Evolutionary conservation across 2,329 filamentous ascomycete species (phyloP).

Genomic region (Beauveria asiatica): DNA sequence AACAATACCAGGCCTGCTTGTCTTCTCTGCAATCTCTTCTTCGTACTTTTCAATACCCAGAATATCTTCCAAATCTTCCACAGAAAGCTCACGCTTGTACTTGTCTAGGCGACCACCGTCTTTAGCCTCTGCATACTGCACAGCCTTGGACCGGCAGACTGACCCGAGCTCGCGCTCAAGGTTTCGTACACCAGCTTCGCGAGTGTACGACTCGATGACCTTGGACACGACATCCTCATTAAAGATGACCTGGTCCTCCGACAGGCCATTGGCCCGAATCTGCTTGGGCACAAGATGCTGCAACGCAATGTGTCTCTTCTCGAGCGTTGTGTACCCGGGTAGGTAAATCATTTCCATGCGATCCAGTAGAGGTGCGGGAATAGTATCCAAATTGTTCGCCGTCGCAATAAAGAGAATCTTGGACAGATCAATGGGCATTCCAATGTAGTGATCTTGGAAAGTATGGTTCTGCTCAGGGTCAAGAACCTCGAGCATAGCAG

Average conservation of each 20-base stretch:
- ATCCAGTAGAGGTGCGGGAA: constrained; percentile 86
- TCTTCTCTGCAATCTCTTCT: constrained; percentile 88
- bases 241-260: constrained; percentile 64
- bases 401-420: constrained; percentile 97
- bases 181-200: constrained; percentile 91
- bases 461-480: constrained; percentile 95
- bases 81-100: constrained; percentile 65
- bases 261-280: constrained; percentile 79
- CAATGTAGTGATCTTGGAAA: constrained; percentile 94
- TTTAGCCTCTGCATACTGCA: constrained; percentile 85
- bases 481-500: constrained; percentile 94
- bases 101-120: constrained; percentile 59
- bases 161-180: constrained; percentile 92
- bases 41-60: constrained; percentile 90
- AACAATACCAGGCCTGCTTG: constrained; percentile 78
- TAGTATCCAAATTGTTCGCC: constrained; percentile 89
- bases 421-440: constrained; percentile 89
- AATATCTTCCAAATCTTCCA: constrained; percentile 81
- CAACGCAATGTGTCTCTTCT: constrained; percentile 91
- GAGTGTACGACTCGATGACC: constrained; percentile 93
- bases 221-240: constrained; percentile 82
- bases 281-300: constrained; percentile 96
- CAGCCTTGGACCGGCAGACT: constrained; percentile 89
- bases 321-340: constrained; percentile 90
- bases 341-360: constrained; percentile 95